Percentiles rank a stretch among this genome's conserved stretches.
phyloP scores from a whole-genome alignment of 768 basidiomycete species.

The Austroboletus eburneus region DNA sequence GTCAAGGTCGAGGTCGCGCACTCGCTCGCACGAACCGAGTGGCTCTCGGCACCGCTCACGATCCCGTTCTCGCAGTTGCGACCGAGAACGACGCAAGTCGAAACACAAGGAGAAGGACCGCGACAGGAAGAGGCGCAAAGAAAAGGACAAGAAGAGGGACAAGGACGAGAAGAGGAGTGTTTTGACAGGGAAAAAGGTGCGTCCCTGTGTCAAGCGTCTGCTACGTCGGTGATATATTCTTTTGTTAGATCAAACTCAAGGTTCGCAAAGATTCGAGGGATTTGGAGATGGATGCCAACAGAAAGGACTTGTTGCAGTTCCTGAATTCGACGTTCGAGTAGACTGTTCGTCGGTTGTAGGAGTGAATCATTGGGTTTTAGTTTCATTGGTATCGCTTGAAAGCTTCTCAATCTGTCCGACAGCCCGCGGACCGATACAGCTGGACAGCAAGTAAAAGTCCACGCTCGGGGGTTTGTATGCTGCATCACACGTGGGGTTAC shows the following conservation, averaged over 20 bases:
- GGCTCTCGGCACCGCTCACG: conserved; percentile 5
- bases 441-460: too few relatives aligned
- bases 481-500: too few relatives aligned
- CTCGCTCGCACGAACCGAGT: conserved; percentile 18
- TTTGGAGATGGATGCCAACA: conserved; percentile 52
- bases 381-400: not conserved
- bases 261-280: conserved; percentile 58
- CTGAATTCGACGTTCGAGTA: conserved; percentile 47
- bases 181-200: conserved; percentile 61
- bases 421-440: too few relatives aligned
- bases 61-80: conserved; percentile 20
- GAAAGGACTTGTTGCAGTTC: conserved; percentile 50
- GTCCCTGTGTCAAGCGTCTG: not conserved
- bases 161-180: conserved; percentile 51
- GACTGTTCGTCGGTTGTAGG: not conserved
- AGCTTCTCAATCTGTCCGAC: too few relatives aligned
- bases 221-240: not conserved
- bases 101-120: conserved; percentile 34
- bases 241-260: conserved; percentile 54
- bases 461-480: too few relatives aligned
- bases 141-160: conserved; percentile 34
- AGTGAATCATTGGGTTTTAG: not conserved
- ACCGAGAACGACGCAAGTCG: conserved; percentile 22
- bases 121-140: too few relatives aligned
- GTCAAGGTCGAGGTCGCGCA: conserved; percentile 18